A percentile compares a stretch with the other conserved stretches of the same genome.
phyloP scores from a whole-genome alignment of 2,329 filamentous ascomycete genomes.

The Hortaea werneckii region DNA sequence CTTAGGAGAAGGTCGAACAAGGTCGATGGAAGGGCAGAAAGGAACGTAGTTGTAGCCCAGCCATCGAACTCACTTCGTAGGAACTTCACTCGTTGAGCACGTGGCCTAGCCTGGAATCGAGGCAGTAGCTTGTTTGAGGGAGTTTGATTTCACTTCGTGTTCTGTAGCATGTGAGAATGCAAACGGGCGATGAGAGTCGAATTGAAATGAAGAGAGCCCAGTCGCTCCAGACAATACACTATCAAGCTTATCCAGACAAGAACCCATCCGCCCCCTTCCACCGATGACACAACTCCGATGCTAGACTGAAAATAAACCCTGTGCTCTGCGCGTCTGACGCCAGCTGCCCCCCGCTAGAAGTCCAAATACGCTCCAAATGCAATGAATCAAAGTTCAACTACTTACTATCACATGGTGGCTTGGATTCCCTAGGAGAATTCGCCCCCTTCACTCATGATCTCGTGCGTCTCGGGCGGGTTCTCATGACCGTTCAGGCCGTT shows the following conservation, averaged over 20 bases:
- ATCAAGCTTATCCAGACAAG: neutral
- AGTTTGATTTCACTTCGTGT: too few species aligned
- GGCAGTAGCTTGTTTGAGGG: too few species aligned
- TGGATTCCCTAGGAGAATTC: neutral
- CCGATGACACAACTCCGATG: neutral
- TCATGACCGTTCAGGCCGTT: constrained; percentile 2
- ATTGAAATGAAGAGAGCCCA: neutral
- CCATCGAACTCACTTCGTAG: too few species aligned
- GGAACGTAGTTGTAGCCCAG: too few species aligned
- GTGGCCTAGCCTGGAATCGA: too few species aligned
- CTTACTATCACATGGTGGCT: neutral
- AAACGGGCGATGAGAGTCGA: neutral
- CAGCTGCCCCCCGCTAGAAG: too few species aligned
- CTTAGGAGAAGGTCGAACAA: neutral
- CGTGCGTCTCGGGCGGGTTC: constrained; percentile 2
- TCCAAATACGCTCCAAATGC: neutral
- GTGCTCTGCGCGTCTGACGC: too few species aligned
- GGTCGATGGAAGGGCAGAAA: too few species aligned
- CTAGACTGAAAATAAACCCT: neutral
- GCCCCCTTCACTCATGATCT: constrained; percentile 18
- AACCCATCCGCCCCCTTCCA: neutral
- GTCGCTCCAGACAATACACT: neutral
- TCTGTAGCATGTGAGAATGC: too few species aligned
- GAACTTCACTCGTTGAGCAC: too few species aligned
- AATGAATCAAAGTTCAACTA: neutral